Percentiles rank a stretch among this genome's conserved stretches.
phyloP scores from a whole-genome alignment of 139 green algal species.

The Zygnema cylindricum region DNA sequence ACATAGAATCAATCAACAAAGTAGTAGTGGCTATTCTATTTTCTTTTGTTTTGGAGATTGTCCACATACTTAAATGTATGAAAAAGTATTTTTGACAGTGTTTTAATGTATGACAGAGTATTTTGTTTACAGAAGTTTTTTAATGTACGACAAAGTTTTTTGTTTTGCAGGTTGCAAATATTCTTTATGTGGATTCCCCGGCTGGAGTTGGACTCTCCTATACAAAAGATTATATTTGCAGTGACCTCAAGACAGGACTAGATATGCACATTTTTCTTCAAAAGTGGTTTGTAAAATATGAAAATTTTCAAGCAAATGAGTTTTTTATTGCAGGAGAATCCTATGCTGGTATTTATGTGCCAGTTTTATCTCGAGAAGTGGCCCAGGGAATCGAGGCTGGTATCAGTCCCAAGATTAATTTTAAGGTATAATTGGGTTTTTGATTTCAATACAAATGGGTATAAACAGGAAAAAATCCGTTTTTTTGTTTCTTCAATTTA shows the following conservation, averaged over 20 bases:
- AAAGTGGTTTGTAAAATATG: constrained; percentile 36
- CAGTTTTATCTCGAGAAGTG: constrained; percentile 53
- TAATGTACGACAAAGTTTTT: no score
- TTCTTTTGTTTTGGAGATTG: not conserved
- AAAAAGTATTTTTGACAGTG: no score
- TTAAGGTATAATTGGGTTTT: no score
- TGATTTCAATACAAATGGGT: no score
- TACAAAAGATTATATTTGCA: constrained; percentile 52
- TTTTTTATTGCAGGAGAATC: constrained; percentile 66
- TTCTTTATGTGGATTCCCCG: constrained; percentile 63
- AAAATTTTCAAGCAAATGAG: constrained; percentile 46
- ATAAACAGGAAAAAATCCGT: no score
- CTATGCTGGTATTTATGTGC: constrained; percentile 67
- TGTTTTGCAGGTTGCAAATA: constrained; percentile 56
- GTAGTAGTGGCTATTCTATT: no score
- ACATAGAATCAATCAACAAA: no score
- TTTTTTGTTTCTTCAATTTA: no score
- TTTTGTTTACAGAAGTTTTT: no score
- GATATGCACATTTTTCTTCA: constrained; percentile 45
- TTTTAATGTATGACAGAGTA: no score
- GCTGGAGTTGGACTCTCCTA: constrained; percentile 65
- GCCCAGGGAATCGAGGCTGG: constrained; percentile 65
- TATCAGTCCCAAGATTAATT: constrained; percentile 70
- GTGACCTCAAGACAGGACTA: constrained; percentile 48
- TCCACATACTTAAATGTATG: not conserved